These are phyloP conservation scores for Fusarium nodosum DNA, from an alignment of 2,329 filamentous ascomycete genomes.

Conservation along the genomic window DNA sequence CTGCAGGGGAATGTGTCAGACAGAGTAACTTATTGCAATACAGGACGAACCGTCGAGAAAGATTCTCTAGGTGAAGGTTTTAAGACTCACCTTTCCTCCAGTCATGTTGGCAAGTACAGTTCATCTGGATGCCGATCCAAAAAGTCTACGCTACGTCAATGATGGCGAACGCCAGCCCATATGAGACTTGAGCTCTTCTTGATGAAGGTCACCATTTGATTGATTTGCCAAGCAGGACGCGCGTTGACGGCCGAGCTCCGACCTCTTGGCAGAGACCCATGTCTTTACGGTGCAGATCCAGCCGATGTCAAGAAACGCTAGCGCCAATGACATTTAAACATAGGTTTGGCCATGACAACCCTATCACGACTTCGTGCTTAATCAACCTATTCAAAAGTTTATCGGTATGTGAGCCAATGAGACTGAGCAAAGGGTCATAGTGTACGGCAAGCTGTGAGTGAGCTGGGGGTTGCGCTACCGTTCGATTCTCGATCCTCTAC, in stretches of 20 bases:
- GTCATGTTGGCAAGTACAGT: slow-evolving; percentile 44
- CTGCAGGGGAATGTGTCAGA: slow-evolving; percentile 45
- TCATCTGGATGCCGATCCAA: slow-evolving; percentile 44
- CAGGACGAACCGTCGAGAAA: slow-evolving; percentile 24
- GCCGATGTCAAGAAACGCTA: slow-evolving; percentile 47
- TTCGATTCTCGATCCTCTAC: slow-evolving; percentile 3
- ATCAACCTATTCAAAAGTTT: slow-evolving; percentile 12
- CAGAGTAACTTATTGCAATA: slow-evolving; percentile 25
- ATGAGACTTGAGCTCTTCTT: slow-evolving; percentile 48
- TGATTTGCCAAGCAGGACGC: slow-evolving; percentile 50
- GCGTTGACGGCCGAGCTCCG: slow-evolving; percentile 51
- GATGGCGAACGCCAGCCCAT: slow-evolving; percentile 41
- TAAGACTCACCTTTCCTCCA: slow-evolving; percentile 50
- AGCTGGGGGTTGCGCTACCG: not conserved
- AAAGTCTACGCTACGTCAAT: slow-evolving; percentile 43
- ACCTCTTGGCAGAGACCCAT: slow-evolving; percentile 50
- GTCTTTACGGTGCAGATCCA: slow-evolving; percentile 50
- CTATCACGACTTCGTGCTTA: slow-evolving; percentile 46
- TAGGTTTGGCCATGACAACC: slow-evolving; percentile 47
- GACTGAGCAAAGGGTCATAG: not conserved
- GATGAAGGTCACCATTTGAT: slow-evolving; percentile 48
- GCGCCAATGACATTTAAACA: slow-evolving; percentile 48
- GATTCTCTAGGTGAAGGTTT: slow-evolving; percentile 18
- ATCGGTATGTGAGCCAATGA: slow-evolving; percentile 24
- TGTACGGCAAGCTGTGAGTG: slow-evolving; percentile 3